A percentile compares a stretch with the other conserved stretches of the same genome.
These are phyloP conservation scores for Arthrobotrys sinensis DNA, from an alignment of 2,329 filamentous ascomycete species.

Conservation along the genomic window DNA sequence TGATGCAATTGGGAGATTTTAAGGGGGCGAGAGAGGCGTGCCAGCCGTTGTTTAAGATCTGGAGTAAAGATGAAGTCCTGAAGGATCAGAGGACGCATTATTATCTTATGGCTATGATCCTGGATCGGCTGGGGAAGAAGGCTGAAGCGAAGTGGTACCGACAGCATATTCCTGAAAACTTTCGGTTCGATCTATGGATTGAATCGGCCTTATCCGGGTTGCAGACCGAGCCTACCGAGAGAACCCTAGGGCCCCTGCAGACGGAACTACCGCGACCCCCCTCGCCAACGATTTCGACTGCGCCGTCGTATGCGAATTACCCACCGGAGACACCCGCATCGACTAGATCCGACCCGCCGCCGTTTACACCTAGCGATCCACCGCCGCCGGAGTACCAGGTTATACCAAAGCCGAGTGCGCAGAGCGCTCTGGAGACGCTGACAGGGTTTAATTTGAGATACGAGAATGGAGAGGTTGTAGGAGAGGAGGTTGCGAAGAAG, in stretches of 20 bases:
- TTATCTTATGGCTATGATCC: constrained; percentile 59
- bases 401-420: constrained; percentile 22
- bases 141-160: constrained; percentile 59
- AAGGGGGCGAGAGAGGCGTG: constrained; percentile 53
- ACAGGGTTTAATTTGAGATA: constrained; percentile 54
- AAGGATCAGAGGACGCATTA: constrained; percentile 60
- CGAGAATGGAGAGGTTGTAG: constrained; percentile 42
- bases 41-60: constrained; percentile 58
- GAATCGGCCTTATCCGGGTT: constrained; percentile 52
- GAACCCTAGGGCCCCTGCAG: constrained; percentile 30
- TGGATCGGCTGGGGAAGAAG: constrained; percentile 57
- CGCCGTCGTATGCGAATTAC: constrained; percentile 29
- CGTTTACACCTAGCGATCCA: constrained; percentile 57
- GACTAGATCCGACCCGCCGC: constrained; percentile 45
- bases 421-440: constrained; percentile 42
- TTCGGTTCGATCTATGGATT: constrained; percentile 58
- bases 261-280: constrained; percentile 35
- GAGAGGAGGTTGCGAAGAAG: constrained; percentile 60
- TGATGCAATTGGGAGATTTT: constrained; percentile 60
- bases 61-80: constrained; percentile 58
- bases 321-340: constrained; percentile 52
- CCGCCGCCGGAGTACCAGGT: constrained; percentile 56
- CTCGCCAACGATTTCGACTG: constrained; percentile 25
- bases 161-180: constrained; percentile 57
- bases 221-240: constrained; percentile 48